Conservation (phyloP, 148 eudicot species). For the Linanthus parryae region DNA sequence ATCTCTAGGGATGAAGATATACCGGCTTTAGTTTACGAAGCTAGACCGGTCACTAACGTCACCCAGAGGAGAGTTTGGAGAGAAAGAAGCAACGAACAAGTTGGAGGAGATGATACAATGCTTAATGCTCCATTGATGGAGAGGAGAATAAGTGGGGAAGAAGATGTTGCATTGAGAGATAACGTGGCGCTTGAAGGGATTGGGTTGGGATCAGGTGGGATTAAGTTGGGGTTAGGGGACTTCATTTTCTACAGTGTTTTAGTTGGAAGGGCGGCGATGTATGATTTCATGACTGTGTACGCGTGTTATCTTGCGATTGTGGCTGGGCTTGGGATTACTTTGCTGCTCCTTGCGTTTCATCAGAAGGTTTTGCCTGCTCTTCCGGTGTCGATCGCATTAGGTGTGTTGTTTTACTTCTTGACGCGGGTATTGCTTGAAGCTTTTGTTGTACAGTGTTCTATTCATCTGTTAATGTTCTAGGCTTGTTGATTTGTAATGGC, state of each 20-base stretch:
- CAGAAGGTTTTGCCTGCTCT: constrained; percentile 96
- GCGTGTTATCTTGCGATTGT: constrained; percentile 92
- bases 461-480: constrained; percentile 81
- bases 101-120: constrained; percentile 22
- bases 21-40: constrained; percentile 93
- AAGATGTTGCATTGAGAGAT: constrained; percentile 26
- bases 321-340: constrained; percentile 86
- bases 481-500: too few relatives aligned
- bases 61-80: constrained; percentile 66
- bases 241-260: constrained; percentile 93
- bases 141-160: constrained; percentile 28
- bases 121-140: constrained; percentile 65
- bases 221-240: constrained; percentile 89
- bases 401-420: constrained; percentile 79
- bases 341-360: constrained; percentile 70
- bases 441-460: constrained; percentile 78
- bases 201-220: constrained; percentile 85
- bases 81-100: constrained; percentile 20
- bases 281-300: constrained; percentile 86
- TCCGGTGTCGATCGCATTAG: constrained; percentile 83
- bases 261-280: constrained; percentile 98
- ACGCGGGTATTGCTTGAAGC: constrained; percentile 73
- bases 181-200: constrained; percentile 74
- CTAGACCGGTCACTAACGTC: constrained; percentile 53
- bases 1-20: constrained; percentile 90